Conservation (phyloP, 202 grass and related monocot species). For the Saccharum hybrid region DNA sequence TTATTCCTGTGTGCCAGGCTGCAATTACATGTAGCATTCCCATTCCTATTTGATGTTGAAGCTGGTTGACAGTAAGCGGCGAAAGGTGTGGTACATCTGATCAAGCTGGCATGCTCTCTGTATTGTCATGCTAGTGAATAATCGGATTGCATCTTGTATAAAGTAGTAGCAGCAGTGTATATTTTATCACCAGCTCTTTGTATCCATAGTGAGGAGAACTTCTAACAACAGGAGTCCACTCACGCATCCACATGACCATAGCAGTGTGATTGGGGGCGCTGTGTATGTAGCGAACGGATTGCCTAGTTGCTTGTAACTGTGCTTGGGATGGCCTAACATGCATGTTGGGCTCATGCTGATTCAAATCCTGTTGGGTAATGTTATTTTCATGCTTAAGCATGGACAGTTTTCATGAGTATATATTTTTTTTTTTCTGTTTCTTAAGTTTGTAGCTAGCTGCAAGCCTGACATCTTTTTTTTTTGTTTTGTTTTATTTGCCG, state of each 20-base stretch:
- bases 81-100: not conserved
- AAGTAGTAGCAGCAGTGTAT: conserved; percentile 6
- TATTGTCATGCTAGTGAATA: not conserved
- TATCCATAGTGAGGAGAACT: not conserved
- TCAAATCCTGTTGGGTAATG: conserved; percentile 2
- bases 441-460: not conserved
- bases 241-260: not conserved
- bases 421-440: not conserved
- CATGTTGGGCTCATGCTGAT: not conserved
- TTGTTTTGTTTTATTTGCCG: not conserved
- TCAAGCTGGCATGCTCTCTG: not conserved
- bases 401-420: not conserved
- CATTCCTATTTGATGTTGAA: not conserved
- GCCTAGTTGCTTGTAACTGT: not conserved
- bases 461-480: not conserved
- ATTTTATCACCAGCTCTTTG: not conserved
- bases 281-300: not conserved
- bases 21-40: not conserved
- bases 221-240: not conserved
- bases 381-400: not conserved
- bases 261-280: not conserved
- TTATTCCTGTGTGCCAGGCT: not conserved
- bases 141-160: conserved; percentile 11
- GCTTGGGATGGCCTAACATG: not conserved
- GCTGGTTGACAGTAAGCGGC: not conserved